These are phyloP conservation scores for Arthrinium phaeospermum DNA, from an alignment of 2,329 filamentous ascomycete species.

Conservation along the genomic window DNA sequence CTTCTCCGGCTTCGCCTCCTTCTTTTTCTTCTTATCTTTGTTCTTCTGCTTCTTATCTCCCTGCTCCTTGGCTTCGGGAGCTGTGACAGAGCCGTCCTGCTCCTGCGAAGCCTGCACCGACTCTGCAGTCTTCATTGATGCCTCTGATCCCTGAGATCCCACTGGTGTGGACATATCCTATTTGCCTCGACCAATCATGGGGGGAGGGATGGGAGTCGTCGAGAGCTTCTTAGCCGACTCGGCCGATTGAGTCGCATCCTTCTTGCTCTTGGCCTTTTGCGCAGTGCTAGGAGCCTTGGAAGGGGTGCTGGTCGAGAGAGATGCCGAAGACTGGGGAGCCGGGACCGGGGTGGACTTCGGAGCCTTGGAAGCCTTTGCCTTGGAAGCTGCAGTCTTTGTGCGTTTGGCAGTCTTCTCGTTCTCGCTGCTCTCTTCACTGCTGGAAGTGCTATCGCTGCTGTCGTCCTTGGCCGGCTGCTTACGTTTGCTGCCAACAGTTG, in stretches of 20 bases:
- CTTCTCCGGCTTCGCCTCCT: neutral
- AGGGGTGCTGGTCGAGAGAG: neutral
- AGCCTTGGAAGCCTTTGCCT: neutral
- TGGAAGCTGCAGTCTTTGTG: conserved; percentile 36
- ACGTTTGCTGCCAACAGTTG: conserved; percentile 41
- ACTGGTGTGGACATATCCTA: neutral
- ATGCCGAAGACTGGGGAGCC: neutral
- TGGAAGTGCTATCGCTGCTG: conserved; percentile 22
- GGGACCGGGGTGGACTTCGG: neutral
- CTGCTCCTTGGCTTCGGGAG: neutral
- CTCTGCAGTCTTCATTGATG: neutral
- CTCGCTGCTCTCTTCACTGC: conserved; percentile 24
- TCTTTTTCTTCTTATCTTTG: neutral
- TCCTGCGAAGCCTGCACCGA: neutral
- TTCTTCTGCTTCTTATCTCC: neutral
- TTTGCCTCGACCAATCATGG: conserved; percentile 4
- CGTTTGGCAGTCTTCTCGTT: conserved; percentile 40
- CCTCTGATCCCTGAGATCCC: neutral
- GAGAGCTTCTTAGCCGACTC: conserved; percentile 1
- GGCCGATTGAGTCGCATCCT: neutral
- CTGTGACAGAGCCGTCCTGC: neutral
- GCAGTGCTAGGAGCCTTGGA: conserved; percentile 9
- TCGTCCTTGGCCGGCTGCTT: conserved; percentile 43
- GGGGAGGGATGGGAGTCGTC: neutral
- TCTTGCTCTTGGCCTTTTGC: conserved; percentile 8